Percentiles rank a stretch among this genome's conserved stretches.
phyloP scores from a whole-genome alignment of 768 basidiomycete species.

The Leccinellum albellum region DNA sequence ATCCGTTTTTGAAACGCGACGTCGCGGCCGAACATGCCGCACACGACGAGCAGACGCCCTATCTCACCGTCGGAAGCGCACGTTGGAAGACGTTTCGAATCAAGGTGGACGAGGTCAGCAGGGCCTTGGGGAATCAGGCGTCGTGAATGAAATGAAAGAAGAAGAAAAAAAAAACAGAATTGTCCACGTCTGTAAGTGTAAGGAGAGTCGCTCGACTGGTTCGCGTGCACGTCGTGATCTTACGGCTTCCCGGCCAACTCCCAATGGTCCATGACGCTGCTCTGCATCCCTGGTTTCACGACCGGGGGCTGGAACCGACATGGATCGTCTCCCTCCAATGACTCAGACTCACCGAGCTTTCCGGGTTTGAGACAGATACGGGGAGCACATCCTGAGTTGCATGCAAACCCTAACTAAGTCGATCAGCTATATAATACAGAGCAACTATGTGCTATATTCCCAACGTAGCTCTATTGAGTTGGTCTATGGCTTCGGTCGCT shows the following conservation, averaged over 20 bases:
- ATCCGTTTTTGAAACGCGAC: conserved; percentile 79
- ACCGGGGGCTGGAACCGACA: conserved; percentile 48
- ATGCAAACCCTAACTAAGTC: background rate
- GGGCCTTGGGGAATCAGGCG: conserved; percentile 47
- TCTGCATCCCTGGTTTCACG: background rate
- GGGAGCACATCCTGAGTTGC: conserved; percentile 40
- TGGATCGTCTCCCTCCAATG: conserved; percentile 64
- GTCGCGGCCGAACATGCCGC: conserved; percentile 39
- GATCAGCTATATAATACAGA: background rate
- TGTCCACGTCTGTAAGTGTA: background rate
- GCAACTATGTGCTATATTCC: conserved; percentile 8
- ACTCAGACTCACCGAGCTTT: conserved; percentile 67
- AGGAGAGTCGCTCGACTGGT: conserved; percentile 8
- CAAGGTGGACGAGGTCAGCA: conserved; percentile 72
- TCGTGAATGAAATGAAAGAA: conserved; percentile 12
- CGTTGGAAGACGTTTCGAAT: conserved; percentile 69
- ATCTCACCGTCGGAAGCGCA: conserved; percentile 56
- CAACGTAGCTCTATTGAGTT: conserved; percentile 47
- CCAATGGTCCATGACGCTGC: conserved; percentile 20
- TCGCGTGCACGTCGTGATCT: conserved; percentile 27
- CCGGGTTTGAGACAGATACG: conserved; percentile 93
- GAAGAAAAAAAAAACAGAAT: background rate
- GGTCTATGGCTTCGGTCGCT: conserved; percentile 49
- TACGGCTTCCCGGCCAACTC: conserved; percentile 20
- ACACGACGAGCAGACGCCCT: conserved; percentile 46